Percentiles rank a stretch among this genome's conserved stretches.
Conservation (phyloP, 1,284 basidiomycete genomes). For the Ustilago nuda region DNA sequence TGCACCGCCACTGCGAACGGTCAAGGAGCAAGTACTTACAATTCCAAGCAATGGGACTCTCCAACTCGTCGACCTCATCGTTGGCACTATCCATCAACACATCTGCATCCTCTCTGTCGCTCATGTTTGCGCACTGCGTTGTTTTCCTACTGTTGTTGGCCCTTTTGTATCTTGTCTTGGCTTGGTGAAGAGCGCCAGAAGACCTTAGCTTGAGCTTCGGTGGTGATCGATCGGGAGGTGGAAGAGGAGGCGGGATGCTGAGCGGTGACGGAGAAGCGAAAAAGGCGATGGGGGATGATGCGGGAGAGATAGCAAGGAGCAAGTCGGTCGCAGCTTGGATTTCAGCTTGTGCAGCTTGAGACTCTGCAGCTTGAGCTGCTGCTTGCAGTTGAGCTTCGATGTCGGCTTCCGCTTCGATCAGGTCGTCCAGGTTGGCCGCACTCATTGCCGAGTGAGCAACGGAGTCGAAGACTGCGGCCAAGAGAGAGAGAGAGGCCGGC, state of each 20-base stretch:
- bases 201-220: slow-evolving; percentile 17
- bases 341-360: slow-evolving; percentile 3
- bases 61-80: slow-evolving; percentile 26
- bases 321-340: background rate
- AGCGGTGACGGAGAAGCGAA: slow-evolving; percentile 17
- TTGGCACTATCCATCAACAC: background rate
- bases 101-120: background rate
- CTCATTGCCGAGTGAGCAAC: slow-evolving; percentile 5
- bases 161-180: background rate
- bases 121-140: background rate
- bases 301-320: background rate
- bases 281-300: slow-evolving; percentile 27
- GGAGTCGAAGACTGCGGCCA: background rate
- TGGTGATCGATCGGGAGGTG: slow-evolving; percentile 8
- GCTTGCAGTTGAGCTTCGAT: background rate
- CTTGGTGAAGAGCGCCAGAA: background rate
- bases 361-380: background rate
- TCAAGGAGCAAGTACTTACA: slow-evolving; percentile 7
- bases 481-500: background rate
- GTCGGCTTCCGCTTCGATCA: slow-evolving; percentile 5
- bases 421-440: background rate
- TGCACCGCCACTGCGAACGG: background rate
- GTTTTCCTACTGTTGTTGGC: background rate
- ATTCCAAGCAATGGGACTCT: slow-evolving; percentile 16
- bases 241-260: background rate